Conservation (phyloP, 768 basidiomycete species). For the Epithele typhae region DNA sequence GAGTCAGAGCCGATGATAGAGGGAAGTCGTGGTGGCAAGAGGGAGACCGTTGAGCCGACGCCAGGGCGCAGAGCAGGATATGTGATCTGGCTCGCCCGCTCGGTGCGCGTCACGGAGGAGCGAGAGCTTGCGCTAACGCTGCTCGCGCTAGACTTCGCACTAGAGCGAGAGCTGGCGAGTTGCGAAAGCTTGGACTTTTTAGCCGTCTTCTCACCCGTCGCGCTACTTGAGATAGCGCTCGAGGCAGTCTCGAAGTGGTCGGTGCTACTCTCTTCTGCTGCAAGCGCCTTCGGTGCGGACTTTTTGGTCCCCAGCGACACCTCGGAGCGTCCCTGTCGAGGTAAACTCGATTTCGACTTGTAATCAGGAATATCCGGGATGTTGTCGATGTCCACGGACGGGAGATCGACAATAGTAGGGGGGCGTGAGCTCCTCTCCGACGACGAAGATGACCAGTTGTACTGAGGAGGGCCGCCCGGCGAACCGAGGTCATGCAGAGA, state of each 20-base stretch:
- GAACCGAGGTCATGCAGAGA: slow-evolving; percentile 49
- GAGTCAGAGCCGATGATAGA: slow-evolving; percentile 46
- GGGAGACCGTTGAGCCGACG: slow-evolving; percentile 42
- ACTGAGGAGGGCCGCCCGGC: slow-evolving; percentile 1
- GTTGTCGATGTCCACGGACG: slow-evolving; percentile 44
- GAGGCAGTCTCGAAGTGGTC: too few species aligned
- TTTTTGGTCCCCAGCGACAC: slow-evolving; percentile 13
- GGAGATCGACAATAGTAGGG: slow-evolving; percentile 24
- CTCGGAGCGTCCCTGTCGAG: slow-evolving; percentile 6
- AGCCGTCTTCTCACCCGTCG: slow-evolving; percentile 17
- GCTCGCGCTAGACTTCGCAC: slow-evolving; percentile 32
- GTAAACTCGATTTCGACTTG: slow-evolving; percentile 40
- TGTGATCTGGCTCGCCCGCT: slow-evolving; percentile 50
- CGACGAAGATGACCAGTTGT: neutral
- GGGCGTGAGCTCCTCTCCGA: slow-evolving; percentile 19
- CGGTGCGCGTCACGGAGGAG: slow-evolving; percentile 47
- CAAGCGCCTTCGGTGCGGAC: too few species aligned
- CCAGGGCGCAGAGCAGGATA: slow-evolving; percentile 71
- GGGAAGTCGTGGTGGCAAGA: slow-evolving; percentile 9
- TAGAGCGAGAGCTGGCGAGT: slow-evolving; percentile 62
- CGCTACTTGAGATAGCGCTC: too few species aligned
- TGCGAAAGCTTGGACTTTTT: slow-evolving; percentile 63
- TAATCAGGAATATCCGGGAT: slow-evolving; percentile 55
- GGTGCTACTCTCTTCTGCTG: too few species aligned
- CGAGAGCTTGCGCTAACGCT: slow-evolving; percentile 47